A percentile compares a stretch with the other conserved stretches of the same genome.
Evolutionary conservation across 768 basidiomycete genomes (phyloP).

Genomic region (Boletus rex-veris): DNA sequence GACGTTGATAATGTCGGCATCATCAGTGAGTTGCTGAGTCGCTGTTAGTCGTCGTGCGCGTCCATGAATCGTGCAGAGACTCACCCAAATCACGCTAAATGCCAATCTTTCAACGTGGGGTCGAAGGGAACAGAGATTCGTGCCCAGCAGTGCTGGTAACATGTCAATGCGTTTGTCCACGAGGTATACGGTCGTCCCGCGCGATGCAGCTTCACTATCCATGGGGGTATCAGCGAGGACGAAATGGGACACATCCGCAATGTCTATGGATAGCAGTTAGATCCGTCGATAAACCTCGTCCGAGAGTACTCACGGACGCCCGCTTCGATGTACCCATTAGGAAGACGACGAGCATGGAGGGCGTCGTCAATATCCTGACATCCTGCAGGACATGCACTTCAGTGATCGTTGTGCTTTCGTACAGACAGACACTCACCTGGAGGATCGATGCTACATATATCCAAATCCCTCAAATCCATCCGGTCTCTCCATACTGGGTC

Average conservation of each 20-base stretch:
- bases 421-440: slow-evolving; percentile 52
- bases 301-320: slow-evolving; percentile 81
- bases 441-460: slow-evolving; percentile 96
- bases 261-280: slow-evolving; percentile 53
- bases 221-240: slow-evolving; percentile 91
- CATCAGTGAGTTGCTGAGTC: slow-evolving; percentile 77
- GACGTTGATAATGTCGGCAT: slow-evolving; percentile 86
- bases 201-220: slow-evolving; percentile 93
- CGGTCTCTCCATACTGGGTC: slow-evolving; percentile 72
- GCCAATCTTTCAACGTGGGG: slow-evolving; percentile 93
- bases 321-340: slow-evolving; percentile 94
- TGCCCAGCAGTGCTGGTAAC: slow-evolving; percentile 90
- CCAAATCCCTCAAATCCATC: slow-evolving; percentile 79
- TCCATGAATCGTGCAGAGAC: slow-evolving; percentile 1
- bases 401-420: background rate
- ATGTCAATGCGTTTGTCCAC: slow-evolving; percentile 99
- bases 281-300: background rate
- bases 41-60: background rate
- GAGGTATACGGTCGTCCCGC: slow-evolving; percentile 96
- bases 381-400: slow-evolving; percentile 40
- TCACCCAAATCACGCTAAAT: slow-evolving; percentile 94
- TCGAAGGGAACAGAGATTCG: slow-evolving; percentile 90
- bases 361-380: slow-evolving; percentile 99
- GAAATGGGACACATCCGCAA: slow-evolving; percentile 97
- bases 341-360: slow-evolving; percentile 79